Evolutionary conservation across 768 basidiomycete genomes (phyloP), one percentile per base, ranked within the genome.

Genomic region (Calocera cornea): DNA sequence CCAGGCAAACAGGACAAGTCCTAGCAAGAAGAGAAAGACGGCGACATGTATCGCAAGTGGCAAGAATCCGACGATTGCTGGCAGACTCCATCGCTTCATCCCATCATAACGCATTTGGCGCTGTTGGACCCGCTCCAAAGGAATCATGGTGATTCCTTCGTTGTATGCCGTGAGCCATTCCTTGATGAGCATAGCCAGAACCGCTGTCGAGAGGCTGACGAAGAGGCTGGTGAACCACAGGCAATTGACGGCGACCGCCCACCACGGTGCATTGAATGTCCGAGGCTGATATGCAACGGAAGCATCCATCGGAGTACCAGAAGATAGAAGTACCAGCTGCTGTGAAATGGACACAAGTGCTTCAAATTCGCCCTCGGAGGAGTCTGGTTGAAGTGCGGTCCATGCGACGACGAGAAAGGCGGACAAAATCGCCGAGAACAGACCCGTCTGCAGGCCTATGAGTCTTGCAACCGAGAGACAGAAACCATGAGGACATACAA

Each of bases 21-120:
- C 80, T 41, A 79, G 77, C 71, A 86, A 79, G 73, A 84, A 84
- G 2, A 83, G 75, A 24, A 83, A 77, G 19, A 83, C 73, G 2
- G 82, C 80, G 12, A 80, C 71, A 69, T 83, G 83, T n/a, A 83
- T 77, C 8, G 83, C 77, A 19, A 79, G 73, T 0, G 82, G 83
- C 17, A 82, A 78, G 19, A 74, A 68, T 24, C 79, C 77, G 2
- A 82, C 78, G n/a, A 82, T 72, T 1, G 74, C 70, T 7, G 76
- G 71, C 73, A 83, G 76, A 8, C 74, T 73, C 71, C 80, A 81
- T 64, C 70, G 73, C 17, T 75, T 75, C 34, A 82, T 69, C 34
- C 80, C 80, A 44, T 77, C 72, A 68, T 77, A 75, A 1, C 80
- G 74, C 70, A 77, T 82, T 5, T 80, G 75, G 24, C 78, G 77